phyloP scores from a whole-genome alignment of 192 early-diverging fungal species.

The Anaeromyces robustus region DNA sequence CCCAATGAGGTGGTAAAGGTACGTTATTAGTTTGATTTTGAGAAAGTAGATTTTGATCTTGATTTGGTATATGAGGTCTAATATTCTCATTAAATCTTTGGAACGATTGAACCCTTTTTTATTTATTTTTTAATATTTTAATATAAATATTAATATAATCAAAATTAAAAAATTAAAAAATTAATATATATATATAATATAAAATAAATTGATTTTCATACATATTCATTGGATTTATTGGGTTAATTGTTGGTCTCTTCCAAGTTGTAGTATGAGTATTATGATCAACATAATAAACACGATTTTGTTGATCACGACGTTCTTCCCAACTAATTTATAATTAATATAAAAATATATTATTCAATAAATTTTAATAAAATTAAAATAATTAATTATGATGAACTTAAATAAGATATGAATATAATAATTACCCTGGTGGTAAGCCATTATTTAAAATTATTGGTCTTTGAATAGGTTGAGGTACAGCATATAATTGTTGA shows the following conservation, averaged over 20 bases:
- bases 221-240: too few relatives aligned
- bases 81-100: neutral
- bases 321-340: conserved; percentile 71
- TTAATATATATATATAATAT: too few relatives aligned
- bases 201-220: too few relatives aligned
- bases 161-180: too few relatives aligned
- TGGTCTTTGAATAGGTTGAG: conserved; percentile 32
- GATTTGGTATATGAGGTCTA: neutral
- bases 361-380: neutral
- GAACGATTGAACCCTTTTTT: neutral
- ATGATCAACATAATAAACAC: conserved; percentile 97
- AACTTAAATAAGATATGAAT: too few relatives aligned
- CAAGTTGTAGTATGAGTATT: conserved; percentile 92
- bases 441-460: conserved; percentile 24
- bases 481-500: conserved; percentile 3
- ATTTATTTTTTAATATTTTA: too few relatives aligned
- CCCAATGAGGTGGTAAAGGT: neutral
- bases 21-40: neutral
- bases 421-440: conserved; percentile 19
- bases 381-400: too few relatives aligned
- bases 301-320: conserved; percentile 77
- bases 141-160: too few relatives aligned
- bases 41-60: neutral
- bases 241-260: conserved; percentile 36
- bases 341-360: too few relatives aligned